Conservation (phyloP, 2,329 filamentous ascomycete species). For the Trichoderma cornu-damae region DNA sequence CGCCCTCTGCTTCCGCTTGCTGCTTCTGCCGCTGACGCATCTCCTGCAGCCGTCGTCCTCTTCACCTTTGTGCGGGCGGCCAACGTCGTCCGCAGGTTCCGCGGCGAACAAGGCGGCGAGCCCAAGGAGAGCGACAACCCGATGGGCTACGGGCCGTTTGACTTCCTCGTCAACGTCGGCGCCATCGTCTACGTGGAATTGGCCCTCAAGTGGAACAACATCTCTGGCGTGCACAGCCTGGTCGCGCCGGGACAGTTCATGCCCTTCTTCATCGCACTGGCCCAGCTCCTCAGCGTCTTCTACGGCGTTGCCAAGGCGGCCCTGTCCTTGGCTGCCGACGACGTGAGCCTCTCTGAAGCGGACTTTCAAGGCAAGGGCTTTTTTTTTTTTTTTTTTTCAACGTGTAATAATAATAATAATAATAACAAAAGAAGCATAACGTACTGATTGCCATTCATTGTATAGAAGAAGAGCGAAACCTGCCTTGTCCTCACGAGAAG, state of each 20-base stretch:
- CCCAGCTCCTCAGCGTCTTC: slow-evolving; percentile 23
- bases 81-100: not conserved
- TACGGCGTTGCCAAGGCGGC: slow-evolving; percentile 19
- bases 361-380: slow-evolving; percentile 1
- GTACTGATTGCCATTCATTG: too few relatives aligned
- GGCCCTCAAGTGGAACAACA: slow-evolving; percentile 25
- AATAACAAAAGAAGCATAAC: too few relatives aligned
- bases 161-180: slow-evolving; percentile 24
- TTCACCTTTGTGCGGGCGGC: slow-evolving; percentile 4
- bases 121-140: not conserved
- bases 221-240: slow-evolving; percentile 23
- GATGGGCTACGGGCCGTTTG: slow-evolving; percentile 8
- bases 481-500: not conserved
- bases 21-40: too few relatives aligned
- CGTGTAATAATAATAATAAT: too few relatives aligned
- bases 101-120: not conserved
- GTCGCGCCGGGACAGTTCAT: slow-evolving; percentile 26
- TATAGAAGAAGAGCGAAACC: not conserved
- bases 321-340: not conserved
- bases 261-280: slow-evolving; percentile 26
- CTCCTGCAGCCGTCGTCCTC: slow-evolving; percentile 7
- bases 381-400: not conserved
- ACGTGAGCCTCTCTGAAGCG: not conserved
- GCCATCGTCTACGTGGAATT: slow-evolving; percentile 27
- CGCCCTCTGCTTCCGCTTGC: too few relatives aligned